Evolutionary conservation across 2,329 filamentous ascomycete genomes (phyloP).

Genomic region (Elsinoe necatrix): DNA sequence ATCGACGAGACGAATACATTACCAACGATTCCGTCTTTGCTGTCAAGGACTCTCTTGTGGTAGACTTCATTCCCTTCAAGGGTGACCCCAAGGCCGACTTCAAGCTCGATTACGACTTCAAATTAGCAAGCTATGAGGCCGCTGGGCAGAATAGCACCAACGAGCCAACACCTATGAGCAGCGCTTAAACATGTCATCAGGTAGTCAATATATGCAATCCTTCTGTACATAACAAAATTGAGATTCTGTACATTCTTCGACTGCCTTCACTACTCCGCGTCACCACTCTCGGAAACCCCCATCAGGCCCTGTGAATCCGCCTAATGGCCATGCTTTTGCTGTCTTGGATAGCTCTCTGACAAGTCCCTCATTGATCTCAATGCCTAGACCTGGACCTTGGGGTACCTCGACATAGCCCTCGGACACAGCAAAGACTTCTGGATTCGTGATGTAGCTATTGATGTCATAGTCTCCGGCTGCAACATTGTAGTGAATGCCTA

Average conservation of each 20-base stretch:
- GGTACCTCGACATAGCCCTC: slow-evolving; percentile 22
- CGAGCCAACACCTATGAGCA: slow-evolving; percentile 11
- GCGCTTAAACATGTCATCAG: background rate
- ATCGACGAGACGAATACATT: slow-evolving; percentile 55
- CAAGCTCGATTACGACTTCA: slow-evolving; percentile 44
- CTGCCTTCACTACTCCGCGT: background rate
- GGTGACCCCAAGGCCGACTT: slow-evolving; percentile 45
- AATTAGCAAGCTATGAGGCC: slow-evolving; percentile 8
- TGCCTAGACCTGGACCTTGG: slow-evolving; percentile 22
- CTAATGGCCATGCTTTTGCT: slow-evolving; percentile 55
- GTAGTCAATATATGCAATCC: background rate
- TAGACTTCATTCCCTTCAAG: slow-evolving; percentile 48
- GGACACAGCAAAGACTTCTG: slow-evolving; percentile 22
- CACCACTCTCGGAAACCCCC: slow-evolving; percentile 61
- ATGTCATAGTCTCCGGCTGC: slow-evolving; percentile 54
- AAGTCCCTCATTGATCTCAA: slow-evolving; percentile 50
- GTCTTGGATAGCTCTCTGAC: slow-evolving; percentile 51
- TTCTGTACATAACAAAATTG: background rate
- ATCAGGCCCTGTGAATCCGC: slow-evolving; percentile 58
- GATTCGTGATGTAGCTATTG: slow-evolving; percentile 22
- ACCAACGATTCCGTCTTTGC: slow-evolving; percentile 51
- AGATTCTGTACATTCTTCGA: background rate
- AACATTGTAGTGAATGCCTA: slow-evolving; percentile 69
- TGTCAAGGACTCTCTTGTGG: slow-evolving; percentile 50
- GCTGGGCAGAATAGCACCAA: background rate